phyloP scores from a whole-genome alignment of 2,329 filamentous ascomycete genomes.

The Trichoderma citrinoviride region DNA sequence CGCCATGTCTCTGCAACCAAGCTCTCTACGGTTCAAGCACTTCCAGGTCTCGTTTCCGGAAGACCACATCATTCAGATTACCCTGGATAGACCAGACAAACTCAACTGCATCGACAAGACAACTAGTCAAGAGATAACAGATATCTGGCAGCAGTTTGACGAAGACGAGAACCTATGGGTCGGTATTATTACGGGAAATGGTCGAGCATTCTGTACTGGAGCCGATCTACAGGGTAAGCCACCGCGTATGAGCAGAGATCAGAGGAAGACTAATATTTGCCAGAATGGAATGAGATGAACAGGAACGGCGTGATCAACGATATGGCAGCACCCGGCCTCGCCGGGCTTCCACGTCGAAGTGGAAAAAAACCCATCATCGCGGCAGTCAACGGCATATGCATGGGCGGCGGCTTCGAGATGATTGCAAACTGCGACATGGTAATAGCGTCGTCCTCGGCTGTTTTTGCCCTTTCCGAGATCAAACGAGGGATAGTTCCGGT shows the following conservation, averaged over 20 bases:
- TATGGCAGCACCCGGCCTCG: slow-evolving; percentile 41
- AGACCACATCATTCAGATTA: slow-evolving; percentile 25
- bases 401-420: slow-evolving; percentile 59
- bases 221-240: slow-evolving; percentile 54
- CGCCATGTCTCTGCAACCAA: background rate
- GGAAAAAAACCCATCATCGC: slow-evolving; percentile 62
- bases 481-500: slow-evolving; percentile 54
- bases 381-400: slow-evolving; percentile 56
- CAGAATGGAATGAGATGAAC: slow-evolving; percentile 26
- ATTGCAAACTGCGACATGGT: slow-evolving; percentile 51
- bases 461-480: slow-evolving; percentile 53
- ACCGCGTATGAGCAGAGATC: background rate
- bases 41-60: slow-evolving; percentile 26
- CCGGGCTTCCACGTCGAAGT: slow-evolving; percentile 50
- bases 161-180: slow-evolving; percentile 33
- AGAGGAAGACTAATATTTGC: slow-evolving; percentile 48
- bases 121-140: background rate
- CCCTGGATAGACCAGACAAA: background rate
- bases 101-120: background rate
- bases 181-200: slow-evolving; percentile 60
- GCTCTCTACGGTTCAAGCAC: background rate
- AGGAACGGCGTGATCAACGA: slow-evolving; percentile 1
- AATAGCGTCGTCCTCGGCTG: slow-evolving; percentile 49
- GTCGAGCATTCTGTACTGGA: slow-evolving; percentile 64
- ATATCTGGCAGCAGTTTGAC: slow-evolving; percentile 1